These are phyloP conservation scores for Nepenthes alata DNA, from an alignment of 179 eudicot species.

Conservation along the genomic window DNA sequence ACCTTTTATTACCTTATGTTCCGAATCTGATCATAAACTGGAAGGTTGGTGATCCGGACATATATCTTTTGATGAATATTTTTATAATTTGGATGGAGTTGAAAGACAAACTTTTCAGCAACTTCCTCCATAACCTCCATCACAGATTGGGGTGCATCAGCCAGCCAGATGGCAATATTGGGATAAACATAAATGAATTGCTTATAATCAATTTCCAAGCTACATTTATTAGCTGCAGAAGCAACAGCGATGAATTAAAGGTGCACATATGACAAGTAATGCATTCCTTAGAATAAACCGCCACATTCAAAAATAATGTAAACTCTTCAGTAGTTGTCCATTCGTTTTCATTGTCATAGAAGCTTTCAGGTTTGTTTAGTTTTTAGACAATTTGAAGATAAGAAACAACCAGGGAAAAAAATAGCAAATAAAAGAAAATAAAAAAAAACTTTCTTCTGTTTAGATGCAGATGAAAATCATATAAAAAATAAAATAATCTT, in stretches of 20 bases:
- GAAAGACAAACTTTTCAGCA: constrained; percentile 75
- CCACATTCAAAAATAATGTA: too few species aligned
- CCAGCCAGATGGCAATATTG: constrained; percentile 94
- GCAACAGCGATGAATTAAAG: background rate
- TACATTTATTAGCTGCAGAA: constrained; percentile 76
- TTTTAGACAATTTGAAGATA: too few species aligned
- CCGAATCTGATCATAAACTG: constrained; percentile 89
- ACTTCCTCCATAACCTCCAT: constrained; percentile 98
- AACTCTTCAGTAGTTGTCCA: too few species aligned
- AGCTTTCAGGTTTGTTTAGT: too few species aligned
- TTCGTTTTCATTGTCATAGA: too few species aligned
- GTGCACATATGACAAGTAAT: background rate
- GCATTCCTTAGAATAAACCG: background rate
- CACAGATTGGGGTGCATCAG: constrained; percentile 96
- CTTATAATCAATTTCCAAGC: constrained; percentile 87
- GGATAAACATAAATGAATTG: constrained; percentile 80
- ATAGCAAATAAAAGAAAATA: too few species aligned
- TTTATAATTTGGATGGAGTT: constrained; percentile 74
- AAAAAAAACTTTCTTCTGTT: too few species aligned
- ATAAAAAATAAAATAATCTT: too few species aligned
- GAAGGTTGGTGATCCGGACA: constrained; percentile 75
- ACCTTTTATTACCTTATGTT: constrained; percentile 57
- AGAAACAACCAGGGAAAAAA: too few species aligned
- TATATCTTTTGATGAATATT: constrained; percentile 79
- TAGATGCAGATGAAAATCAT: too few species aligned